Base-by-base conservation (phyloP, 805 yeast species). In the Kluyveromyces aestuarii region DNA sequence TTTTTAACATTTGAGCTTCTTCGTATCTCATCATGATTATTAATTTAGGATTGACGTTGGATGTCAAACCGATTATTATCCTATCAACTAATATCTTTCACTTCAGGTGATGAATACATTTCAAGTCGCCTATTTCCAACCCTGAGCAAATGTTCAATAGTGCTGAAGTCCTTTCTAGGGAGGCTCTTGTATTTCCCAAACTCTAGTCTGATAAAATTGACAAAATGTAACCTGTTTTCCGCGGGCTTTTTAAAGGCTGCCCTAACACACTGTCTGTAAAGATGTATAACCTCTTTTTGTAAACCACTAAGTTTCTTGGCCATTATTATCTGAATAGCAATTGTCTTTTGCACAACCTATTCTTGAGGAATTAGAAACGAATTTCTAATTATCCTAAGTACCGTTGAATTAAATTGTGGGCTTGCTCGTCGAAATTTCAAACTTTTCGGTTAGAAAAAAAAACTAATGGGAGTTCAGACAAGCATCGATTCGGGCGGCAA, bases 121-220 rank as follows among this genome's bases (percentile, higher is more conserved):
- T 88, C 95, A 45, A 76, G 72, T 58, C 84, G 72, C 59, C 82
- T 80, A 52, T 76, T 72, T 4, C 98, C 98, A 2, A 76, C 74
- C 50, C 98, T 72, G 39, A 90, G 65, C 37, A 91, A 71, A 66
- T 90, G 89, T 62, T 90, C 98, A 41, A 90, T 80, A 1, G 96
- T 84, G 41, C 83, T 74, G 63, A 90, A 90, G 55, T 87, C 95
- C 56, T 86, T 83, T 63, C 84, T 82, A 37, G 84, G 79, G 10
- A 90, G 66, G 30, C 63, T 56, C 45, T 72, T 68, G 61, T 81
- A 72, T 55, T 80, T 79, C 14, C 60, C 68, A 63, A 90, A 91
- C 60, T 87, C 91, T n/a, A 55, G 55, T 46, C 82, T 74, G 2
- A 79, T 65, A 58, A 72, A 84, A 40, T 53, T 53, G 3, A 68